Evolutionary conservation across 306 rosid genomes (phyloP).

Genomic region (Sesbania bispinosa): DNA sequence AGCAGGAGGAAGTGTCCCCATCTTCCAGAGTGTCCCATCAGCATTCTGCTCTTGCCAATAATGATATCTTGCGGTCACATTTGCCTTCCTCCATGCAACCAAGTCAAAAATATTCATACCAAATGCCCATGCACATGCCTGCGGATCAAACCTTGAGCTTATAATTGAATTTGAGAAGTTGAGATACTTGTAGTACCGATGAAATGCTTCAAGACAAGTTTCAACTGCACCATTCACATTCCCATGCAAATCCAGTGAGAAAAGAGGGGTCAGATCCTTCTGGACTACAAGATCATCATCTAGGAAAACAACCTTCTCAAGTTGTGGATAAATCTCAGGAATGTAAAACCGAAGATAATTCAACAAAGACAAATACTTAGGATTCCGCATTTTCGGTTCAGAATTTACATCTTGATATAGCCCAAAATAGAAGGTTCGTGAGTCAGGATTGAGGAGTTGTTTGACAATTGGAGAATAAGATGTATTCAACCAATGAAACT

Average conservation of each 20-base stretch:
- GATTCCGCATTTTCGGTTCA: conserved; percentile 67
- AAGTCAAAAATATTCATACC: conserved; percentile 95
- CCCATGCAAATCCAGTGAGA: conserved; percentile 91
- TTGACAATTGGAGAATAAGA: conserved; percentile 73
- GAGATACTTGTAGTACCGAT: conserved; percentile 90
- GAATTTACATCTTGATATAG: conserved; percentile 55
- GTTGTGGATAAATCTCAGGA: conserved; percentile 94
- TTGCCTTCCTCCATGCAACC: conserved; percentile 88
- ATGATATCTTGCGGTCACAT: conserved; percentile 79
- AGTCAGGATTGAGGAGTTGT: conserved; percentile 61
- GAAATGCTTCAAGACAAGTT: conserved; percentile 96
- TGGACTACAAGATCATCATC: conserved; percentile 96
- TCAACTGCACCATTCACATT: conserved; percentile 98
- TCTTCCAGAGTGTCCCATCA: conserved; percentile 84
- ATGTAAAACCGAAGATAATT: conserved; percentile 94
- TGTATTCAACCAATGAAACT: conserved; percentile 80
- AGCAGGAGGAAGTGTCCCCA: conserved; percentile 94
- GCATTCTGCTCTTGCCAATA: conserved; percentile 93
- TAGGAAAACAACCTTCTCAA: conserved; percentile 94
- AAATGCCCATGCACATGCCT: conserved; percentile 98
- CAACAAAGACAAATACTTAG: conserved; percentile 64
- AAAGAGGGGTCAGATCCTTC: conserved; percentile 94
- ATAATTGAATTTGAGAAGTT: conserved; percentile 85
- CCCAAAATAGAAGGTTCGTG: conserved; percentile 63
- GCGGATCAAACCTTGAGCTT: conserved; percentile 94